Conservation (phyloP, 441 rosid species). For the Corymbia citriodora region DNA sequence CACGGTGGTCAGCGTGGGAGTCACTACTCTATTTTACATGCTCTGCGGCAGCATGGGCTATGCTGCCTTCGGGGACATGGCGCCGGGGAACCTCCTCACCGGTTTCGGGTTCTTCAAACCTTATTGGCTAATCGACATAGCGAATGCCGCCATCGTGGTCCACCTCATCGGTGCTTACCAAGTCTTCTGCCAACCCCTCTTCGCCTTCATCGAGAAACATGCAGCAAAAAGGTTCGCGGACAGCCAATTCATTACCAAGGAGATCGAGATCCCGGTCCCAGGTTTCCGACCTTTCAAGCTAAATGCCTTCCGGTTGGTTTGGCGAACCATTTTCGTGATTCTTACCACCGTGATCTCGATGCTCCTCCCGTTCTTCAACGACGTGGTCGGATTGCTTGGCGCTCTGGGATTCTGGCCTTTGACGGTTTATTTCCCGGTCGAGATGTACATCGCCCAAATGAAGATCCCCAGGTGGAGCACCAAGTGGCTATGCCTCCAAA, state of each 20-base stretch:
- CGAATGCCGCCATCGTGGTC: conserved; percentile 15
- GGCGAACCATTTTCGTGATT: conserved; percentile 14
- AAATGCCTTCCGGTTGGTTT: conserved; percentile 5
- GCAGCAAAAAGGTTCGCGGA: background rate
- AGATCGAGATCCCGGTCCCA: conserved; percentile 1
- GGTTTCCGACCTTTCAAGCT: conserved; percentile 8
- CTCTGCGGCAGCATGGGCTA: conserved; percentile 15
- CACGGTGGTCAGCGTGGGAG: background rate
- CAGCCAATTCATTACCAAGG: conserved; percentile 6
- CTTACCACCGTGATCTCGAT: conserved; percentile 11
- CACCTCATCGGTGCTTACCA: conserved; percentile 16
- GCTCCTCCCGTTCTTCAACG: conserved; percentile 16
- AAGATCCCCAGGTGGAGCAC: conserved; percentile 18
- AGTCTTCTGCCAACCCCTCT: conserved; percentile 14
- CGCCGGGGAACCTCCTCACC: conserved; percentile 10
- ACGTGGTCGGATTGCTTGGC: conserved; percentile 14
- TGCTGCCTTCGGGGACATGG: conserved; percentile 13
- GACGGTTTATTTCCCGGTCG: conserved; percentile 13
- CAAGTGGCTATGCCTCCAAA: conserved; percentile 15
- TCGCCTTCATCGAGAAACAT: conserved; percentile 9
- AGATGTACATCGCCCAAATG: conserved; percentile 14
- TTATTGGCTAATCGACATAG: conserved; percentile 13
- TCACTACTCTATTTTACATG: conserved; percentile 16
- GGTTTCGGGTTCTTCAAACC: conserved; percentile 15
- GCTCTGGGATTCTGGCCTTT: conserved; percentile 18